Conservation (phyloP, 2,329 filamentous ascomycete genomes). For the Metarhizium rileyi region DNA sequence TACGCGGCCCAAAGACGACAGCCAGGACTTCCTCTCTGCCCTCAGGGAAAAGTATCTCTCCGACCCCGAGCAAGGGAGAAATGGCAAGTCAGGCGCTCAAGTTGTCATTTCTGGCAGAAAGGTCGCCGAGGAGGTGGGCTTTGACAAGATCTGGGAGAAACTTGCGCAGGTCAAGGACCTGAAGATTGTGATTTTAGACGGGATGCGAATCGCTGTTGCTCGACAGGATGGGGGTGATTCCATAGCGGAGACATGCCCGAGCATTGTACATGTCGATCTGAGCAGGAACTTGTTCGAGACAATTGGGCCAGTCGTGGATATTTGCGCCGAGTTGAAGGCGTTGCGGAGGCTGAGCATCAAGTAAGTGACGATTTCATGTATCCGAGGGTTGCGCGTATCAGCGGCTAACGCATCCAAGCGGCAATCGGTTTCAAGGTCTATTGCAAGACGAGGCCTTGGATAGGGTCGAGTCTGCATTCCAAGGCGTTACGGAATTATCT, state of each 20-base stretch:
- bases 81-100: slow-evolving; percentile 29
- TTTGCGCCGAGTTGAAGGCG: slow-evolving; percentile 60
- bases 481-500: slow-evolving; percentile 47
- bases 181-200: slow-evolving; percentile 73
- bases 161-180: slow-evolving; percentile 71
- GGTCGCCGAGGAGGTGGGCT: slow-evolving; percentile 86
- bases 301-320: slow-evolving; percentile 55
- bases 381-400: background rate
- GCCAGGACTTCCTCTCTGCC: slow-evolving; percentile 68
- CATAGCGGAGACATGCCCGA: slow-evolving; percentile 46
- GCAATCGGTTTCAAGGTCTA: slow-evolving; percentile 56
- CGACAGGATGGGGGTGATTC: slow-evolving; percentile 21
- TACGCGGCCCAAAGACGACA: slow-evolving; percentile 55
- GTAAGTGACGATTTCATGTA: slow-evolving; percentile 35
- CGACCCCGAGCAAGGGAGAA: slow-evolving; percentile 28
- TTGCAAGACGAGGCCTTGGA: slow-evolving; percentile 24
- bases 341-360: slow-evolving; percentile 61
- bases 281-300: slow-evolving; percentile 71
- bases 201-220: slow-evolving; percentile 47
- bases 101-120: slow-evolving; percentile 64
- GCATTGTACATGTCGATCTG: slow-evolving; percentile 71
- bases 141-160: slow-evolving; percentile 79
- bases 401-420: slow-evolving; percentile 35
- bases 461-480: slow-evolving; percentile 31
- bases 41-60: slow-evolving; percentile 76